phyloP scores from a whole-genome alignment of 148 eudicot genomes.

The Heliamphora exappendiculata region DNA sequence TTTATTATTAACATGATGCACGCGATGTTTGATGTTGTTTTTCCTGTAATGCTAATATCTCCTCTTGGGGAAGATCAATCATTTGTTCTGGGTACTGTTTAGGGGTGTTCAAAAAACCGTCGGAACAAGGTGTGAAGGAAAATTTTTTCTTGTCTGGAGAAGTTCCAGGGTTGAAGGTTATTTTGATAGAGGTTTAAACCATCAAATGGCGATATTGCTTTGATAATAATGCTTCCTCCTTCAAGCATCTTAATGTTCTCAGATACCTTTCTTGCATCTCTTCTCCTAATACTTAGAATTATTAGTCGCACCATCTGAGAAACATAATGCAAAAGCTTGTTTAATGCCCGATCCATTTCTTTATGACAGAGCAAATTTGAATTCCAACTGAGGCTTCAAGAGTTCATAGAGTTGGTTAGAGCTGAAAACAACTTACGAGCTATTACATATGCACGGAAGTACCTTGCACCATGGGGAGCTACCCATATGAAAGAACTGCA shows the following conservation, averaged over 20 bases:
- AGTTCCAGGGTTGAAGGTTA: background rate
- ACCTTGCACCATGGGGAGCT: conserved; percentile 92
- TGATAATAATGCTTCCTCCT: background rate
- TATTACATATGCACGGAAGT: conserved; percentile 72
- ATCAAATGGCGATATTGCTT: background rate
- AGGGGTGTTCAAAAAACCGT: background rate
- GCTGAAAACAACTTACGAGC: conserved; percentile 70
- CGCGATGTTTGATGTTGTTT: background rate
- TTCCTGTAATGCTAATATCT: background rate
- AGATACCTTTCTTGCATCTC: background rate
- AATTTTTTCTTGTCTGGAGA: background rate
- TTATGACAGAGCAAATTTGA: conserved; percentile 81
- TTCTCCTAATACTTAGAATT: background rate
- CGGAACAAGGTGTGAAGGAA: background rate
- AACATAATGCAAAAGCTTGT: background rate
- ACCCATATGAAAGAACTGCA: conserved; percentile 94
- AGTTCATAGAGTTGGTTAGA: conserved; percentile 92
- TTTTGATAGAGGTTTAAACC: background rate
- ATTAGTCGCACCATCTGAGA: background rate
- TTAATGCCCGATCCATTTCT: conserved; percentile 10
- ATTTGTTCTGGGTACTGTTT: background rate
- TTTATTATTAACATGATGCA: background rate
- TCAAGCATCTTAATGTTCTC: background rate
- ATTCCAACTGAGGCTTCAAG: conserved; percentile 96
- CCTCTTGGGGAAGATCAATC: background rate